phyloP scores from a whole-genome alignment of 1,284 basidiomycete genomes.

The Trichosporon sp. region DNA sequence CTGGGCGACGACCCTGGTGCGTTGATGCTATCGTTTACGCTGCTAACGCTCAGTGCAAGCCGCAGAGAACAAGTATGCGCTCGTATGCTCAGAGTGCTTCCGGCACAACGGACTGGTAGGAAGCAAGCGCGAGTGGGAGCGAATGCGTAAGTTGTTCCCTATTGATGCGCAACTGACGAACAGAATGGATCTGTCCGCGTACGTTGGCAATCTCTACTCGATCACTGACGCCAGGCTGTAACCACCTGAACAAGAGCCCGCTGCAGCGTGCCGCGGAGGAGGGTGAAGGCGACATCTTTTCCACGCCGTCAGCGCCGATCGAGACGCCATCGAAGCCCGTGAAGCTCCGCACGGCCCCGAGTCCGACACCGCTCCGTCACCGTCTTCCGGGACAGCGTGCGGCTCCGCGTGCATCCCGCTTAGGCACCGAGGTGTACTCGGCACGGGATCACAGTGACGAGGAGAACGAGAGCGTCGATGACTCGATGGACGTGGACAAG shows the following conservation, averaged over 20 bases:
- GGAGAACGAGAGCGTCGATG: constrained; percentile 14
- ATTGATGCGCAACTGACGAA: background rate
- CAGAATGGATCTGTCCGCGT: constrained; percentile 47
- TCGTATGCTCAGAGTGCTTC: constrained; percentile 91
- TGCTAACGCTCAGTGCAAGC: constrained; percentile 35
- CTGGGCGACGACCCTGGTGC: constrained; percentile 72
- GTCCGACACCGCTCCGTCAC: constrained; percentile 12
- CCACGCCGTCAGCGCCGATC: background rate
- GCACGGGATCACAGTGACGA: constrained; percentile 26
- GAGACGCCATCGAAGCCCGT: constrained; percentile 15
- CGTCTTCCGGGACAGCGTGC: constrained; percentile 22
- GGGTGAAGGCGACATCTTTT: background rate
- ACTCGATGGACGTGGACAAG: constrained; percentile 37
- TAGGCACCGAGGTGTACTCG: constrained; percentile 40
- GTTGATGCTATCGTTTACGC: constrained; percentile 48
- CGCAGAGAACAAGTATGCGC: constrained; percentile 65
- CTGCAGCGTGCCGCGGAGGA: constrained; percentile 20
- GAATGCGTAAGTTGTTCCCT: constrained; percentile 65
- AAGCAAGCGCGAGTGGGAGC: constrained; percentile 74
- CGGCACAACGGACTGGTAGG: constrained; percentile 90
- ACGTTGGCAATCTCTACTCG: constrained; percentile 4
- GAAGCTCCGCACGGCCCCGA: constrained; percentile 3
- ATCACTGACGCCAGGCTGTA: constrained; percentile 27
- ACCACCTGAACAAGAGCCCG: constrained; percentile 43
- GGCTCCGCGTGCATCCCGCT: constrained; percentile 31